A percentile compares a stretch with the other conserved stretches of the same genome.
Conservation (phyloP, 768 basidiomycete genomes). For the Panellus pusillus region DNA sequence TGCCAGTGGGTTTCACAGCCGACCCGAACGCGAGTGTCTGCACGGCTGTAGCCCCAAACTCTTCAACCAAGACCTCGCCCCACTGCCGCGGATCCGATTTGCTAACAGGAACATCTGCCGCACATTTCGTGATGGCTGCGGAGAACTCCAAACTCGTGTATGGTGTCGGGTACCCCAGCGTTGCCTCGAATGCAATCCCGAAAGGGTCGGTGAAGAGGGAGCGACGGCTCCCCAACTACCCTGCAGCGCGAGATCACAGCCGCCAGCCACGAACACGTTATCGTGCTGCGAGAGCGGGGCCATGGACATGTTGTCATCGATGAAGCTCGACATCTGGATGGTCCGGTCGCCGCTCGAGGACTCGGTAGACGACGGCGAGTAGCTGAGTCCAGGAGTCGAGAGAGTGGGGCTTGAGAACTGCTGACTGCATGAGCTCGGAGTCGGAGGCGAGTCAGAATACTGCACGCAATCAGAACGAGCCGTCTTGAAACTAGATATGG, state of each 20-base stretch:
- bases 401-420: constrained; percentile 42
- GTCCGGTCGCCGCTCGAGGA: constrained; percentile 56
- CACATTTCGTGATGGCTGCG: no score
- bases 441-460: constrained; percentile 5
- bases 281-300: constrained; percentile 10
- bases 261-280: constrained; percentile 3
- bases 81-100: no score
- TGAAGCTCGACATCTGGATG: constrained; percentile 54
- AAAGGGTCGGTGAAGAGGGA: constrained; percentile 9
- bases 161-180: not conserved
- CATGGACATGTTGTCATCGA: constrained; percentile 42
- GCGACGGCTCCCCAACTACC: constrained; percentile 6
- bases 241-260: constrained; percentile 9
- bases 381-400: constrained; percentile 55
- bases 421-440: constrained; percentile 12
- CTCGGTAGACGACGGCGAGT: constrained; percentile 62
- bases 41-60: not conserved
- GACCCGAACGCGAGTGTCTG: not conserved
- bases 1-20: not conserved
- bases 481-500: not conserved
- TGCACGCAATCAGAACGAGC: not conserved
- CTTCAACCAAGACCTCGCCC: not conserved
- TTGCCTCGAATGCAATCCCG: constrained; percentile 20
- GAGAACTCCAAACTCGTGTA: not conserved
- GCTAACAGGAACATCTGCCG: no score